Conservation (phyloP, 108 stramenopile species). For the Licmophora abbreviata region DNA sequence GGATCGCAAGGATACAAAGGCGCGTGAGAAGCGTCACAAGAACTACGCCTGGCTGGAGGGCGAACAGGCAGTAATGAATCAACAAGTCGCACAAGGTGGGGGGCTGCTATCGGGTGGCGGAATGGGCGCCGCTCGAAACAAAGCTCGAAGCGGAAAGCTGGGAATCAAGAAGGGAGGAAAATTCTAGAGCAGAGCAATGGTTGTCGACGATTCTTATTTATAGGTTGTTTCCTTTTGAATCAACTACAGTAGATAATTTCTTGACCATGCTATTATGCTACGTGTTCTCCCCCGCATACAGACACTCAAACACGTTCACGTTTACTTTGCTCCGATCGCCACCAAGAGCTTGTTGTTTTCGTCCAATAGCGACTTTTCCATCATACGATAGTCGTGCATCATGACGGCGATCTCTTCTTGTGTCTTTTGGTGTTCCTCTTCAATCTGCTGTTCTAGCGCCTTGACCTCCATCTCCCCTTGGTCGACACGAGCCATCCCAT, state of each 20-base stretch:
- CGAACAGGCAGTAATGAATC: constrained; percentile 88
- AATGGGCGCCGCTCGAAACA: constrained; percentile 61
- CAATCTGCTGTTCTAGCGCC: constrained; percentile 41
- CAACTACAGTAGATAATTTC: too few species aligned
- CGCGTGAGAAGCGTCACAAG: constrained; percentile 69
- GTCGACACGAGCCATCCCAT: constrained; percentile 67
- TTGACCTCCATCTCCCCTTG: constrained; percentile 58
- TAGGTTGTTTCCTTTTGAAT: too few species aligned
- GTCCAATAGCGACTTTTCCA: constrained; percentile 1
- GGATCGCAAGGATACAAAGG: constrained; percentile 41
- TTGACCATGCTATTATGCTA: too few species aligned
- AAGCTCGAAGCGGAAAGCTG: constrained; percentile 68
- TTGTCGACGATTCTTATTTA: too few species aligned
- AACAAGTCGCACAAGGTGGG: constrained; percentile 80
- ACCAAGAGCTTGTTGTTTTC: not conserved
- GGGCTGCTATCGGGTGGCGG: constrained; percentile 82
- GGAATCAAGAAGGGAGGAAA: constrained; percentile 90
- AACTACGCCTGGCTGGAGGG: constrained; percentile 88
- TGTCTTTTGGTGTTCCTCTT: constrained; percentile 34
- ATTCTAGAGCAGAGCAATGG: constrained; percentile 26
- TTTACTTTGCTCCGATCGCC: too few species aligned
- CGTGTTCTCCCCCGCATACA: too few species aligned
- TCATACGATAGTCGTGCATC: constrained; percentile 2
- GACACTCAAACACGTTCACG: too few species aligned
- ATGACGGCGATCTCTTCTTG: constrained; percentile 28